Base-by-base conservation (phyloP, 108 stramenopile genomes). In the Fistulifera solaris region DNA sequence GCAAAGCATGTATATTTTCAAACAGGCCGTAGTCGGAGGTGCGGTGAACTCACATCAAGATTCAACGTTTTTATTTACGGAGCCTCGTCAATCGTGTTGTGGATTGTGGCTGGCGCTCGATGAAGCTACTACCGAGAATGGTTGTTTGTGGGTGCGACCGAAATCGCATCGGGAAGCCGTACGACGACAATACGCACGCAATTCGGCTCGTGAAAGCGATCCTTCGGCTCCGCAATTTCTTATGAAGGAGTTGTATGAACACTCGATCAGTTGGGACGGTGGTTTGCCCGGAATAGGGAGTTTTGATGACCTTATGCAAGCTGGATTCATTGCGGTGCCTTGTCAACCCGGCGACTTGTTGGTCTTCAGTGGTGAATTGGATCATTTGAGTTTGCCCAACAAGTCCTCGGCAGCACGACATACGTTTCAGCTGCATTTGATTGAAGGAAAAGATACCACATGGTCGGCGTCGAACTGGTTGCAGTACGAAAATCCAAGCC, bases 1-100 rank as follows among this genome's bases (percentile, higher is more conserved):
- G 2, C 95, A 96, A 64, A 65, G 61, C 42, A 96, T 96, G 95
- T 96, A 96, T 64, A 96, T 96, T 52, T 90, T 94, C 76, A 96
- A 96, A 65, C 83, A 91, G 54, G 73, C 85, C 1, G 68, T 78
- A 24, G 74, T 81, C 10, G 92, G 95, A 15, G 91, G 89, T 40
- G 84, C 86, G 28, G 93, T 96, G 0, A 85, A 89, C 38, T 71
- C 78, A 19, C 95, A 96, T 70, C 95, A 96, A 58, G 95, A 96
- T 61, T 88, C 89, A 5, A 91, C 93, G 0, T 96, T 96, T 62
- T 75, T 96, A 28, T 80, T 63, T 57, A 96, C 95, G 11, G 71
- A 72, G 31, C 95, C 95, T 7, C 26, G 68, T 47, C 95, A 94
- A 69, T 84, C 93, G 7, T 93, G 89, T 54, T 49, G 89, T 40